Conservation (phyloP, 805 yeast species). For the Yarrowia alimentaria region DNA sequence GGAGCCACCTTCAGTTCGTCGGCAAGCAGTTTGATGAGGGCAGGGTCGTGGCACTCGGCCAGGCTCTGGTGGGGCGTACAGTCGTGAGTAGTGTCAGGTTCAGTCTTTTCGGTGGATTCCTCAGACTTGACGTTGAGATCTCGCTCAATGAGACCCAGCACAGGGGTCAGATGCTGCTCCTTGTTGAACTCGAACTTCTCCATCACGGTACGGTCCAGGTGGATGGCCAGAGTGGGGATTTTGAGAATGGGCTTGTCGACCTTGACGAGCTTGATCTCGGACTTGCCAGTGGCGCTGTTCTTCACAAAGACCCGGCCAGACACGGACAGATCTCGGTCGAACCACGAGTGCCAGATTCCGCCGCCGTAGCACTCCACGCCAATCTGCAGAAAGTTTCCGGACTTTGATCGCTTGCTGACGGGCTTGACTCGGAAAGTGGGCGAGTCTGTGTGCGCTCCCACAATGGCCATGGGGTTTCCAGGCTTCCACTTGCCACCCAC, state of each 20-base stretch:
- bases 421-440: conserved; percentile 93
- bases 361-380: conserved; percentile 97
- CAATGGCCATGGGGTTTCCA: conserved; percentile 81
- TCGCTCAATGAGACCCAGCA: conserved; percentile 60
- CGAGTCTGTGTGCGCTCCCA: conserved; percentile 96
- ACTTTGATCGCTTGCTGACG: conserved; percentile 69
- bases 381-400: conserved; percentile 69
- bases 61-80: conserved; percentile 53
- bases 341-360: conserved; percentile 96
- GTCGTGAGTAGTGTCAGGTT: conserved; percentile 48
- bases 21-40: conserved; percentile 68
- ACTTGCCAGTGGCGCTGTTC: conserved; percentile 46
- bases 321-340: conserved; percentile 84
- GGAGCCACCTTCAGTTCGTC: conserved; percentile 53
- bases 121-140: conserved; percentile 40
- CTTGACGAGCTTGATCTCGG: conserved; percentile 68
- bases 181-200: conserved; percentile 82
- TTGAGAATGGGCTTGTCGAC: conserved; percentile 80
- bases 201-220: conserved; percentile 73
- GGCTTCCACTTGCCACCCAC: conserved; percentile 70
- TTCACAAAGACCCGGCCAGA: conserved; percentile 88
- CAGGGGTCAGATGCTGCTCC: conserved; percentile 82
- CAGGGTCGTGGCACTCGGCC: conserved; percentile 72
- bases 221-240: conserved; percentile 94
- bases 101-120: conserved; percentile 30